Evolutionary conservation across 1,139 yeast genomes (phyloP).

Genomic region (Yamadazyma taylorii): DNA sequence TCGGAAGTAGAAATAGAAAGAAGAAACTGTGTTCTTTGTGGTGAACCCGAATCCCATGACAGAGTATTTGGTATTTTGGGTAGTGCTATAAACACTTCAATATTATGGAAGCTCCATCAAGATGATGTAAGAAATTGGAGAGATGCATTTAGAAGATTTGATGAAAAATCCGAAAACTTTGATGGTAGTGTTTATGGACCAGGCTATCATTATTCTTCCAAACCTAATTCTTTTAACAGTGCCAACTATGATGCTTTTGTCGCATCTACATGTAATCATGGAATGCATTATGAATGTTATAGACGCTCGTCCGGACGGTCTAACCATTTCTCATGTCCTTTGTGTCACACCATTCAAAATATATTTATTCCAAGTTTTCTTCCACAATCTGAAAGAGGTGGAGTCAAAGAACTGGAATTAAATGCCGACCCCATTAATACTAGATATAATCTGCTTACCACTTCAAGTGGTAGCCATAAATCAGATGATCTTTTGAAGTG

Average conservation of each 20-base stretch:
- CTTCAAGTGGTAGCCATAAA: conserved; percentile 16
- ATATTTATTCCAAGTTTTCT: conserved; percentile 45
- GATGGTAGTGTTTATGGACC: conserved; percentile 23
- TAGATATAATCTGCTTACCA: conserved; percentile 22
- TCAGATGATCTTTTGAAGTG: conserved; percentile 9
- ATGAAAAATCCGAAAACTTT: conserved; percentile 16
- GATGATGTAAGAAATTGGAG: conserved; percentile 11
- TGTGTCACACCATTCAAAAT: conserved; percentile 57
- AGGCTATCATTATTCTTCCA: conserved; percentile 22
- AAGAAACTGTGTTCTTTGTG: conserved; percentile 67
- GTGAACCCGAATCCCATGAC: conserved; percentile 49
- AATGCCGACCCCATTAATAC: conserved; percentile 15
- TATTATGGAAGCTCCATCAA: conserved; percentile 51
- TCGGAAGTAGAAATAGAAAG: conserved; percentile 10
- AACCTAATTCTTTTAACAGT: conserved; percentile 10
- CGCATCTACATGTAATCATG: conserved; percentile 67
- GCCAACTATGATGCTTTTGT: conserved; percentile 29
- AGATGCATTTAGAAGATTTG: conserved; percentile 30
- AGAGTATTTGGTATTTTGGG: conserved; percentile 59
- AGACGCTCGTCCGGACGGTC: conserved; percentile 28
- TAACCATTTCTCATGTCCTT: conserved; percentile 53
- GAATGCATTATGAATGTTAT: conserved; percentile 62
- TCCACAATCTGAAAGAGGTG: conserved; percentile 21
- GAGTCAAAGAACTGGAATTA: conserved; percentile 13
- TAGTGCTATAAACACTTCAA: conserved; percentile 33